A percentile compares a stretch with the other conserved stretches of the same genome.
Conservation (phyloP, 129 eudicot genomes). For the Tagetes patula region DNA sequence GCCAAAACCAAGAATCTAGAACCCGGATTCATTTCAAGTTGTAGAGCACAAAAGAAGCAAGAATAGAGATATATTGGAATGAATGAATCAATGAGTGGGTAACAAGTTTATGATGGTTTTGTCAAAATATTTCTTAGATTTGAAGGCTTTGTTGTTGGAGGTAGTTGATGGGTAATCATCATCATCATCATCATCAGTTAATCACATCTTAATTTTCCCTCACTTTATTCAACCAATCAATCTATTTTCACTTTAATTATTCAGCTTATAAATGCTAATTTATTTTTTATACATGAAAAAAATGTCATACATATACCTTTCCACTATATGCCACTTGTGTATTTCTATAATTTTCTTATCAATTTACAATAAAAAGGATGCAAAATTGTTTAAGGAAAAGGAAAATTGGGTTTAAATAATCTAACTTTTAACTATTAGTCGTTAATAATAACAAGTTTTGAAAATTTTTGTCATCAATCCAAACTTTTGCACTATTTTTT, state of each 20-base stretch:
- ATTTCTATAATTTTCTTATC: too few relatives aligned
- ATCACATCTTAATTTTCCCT: constrained; percentile 17
- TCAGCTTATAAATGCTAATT: neutral
- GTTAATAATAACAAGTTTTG: too few relatives aligned
- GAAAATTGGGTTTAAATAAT: too few relatives aligned
- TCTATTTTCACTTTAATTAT: neutral
- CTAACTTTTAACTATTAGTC: too few relatives aligned
- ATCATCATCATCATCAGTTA: constrained; percentile 15
- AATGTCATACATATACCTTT: neutral
- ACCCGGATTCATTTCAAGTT: constrained; percentile 29
- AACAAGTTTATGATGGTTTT: constrained; percentile 35
- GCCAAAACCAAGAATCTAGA: constrained; percentile 22
- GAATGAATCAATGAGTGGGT: neutral
- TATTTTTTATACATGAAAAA: neutral
- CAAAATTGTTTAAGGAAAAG: neutral
- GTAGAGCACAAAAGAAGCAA: constrained; percentile 22
- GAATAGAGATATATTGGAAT: constrained; percentile 9
- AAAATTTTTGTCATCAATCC: too few relatives aligned
- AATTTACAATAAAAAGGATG: neutral
- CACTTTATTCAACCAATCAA: constrained; percentile 12
- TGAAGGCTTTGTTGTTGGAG: constrained; percentile 37
- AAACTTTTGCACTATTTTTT: too few relatives aligned
- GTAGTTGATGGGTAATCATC: constrained; percentile 19
- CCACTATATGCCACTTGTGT: neutral
- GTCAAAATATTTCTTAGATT: constrained; percentile 31